Conservation (phyloP, 2,329 filamentous ascomycete genomes). For the Xylaria sp. region DNA sequence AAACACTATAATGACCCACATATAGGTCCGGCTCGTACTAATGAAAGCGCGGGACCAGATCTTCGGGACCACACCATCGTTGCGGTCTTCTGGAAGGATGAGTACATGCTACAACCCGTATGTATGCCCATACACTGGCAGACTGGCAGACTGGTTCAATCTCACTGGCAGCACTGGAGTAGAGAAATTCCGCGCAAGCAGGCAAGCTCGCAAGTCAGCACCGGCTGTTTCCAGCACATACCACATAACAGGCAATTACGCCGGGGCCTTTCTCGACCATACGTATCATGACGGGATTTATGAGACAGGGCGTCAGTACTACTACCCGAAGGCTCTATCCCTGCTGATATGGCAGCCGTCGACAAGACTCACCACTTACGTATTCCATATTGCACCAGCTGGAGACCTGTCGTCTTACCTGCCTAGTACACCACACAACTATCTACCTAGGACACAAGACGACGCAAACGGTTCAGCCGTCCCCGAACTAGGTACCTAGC, state of each 20-base stretch:
- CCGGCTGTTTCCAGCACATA: background rate
- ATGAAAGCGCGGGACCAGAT: slow-evolving; percentile 38
- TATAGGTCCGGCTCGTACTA: slow-evolving; percentile 29
- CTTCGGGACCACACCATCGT: slow-evolving; percentile 31
- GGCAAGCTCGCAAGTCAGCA: too few species aligned
- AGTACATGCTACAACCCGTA: too few species aligned
- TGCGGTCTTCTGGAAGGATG: slow-evolving; percentile 18
- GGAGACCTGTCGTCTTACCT: too few species aligned
- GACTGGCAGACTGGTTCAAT: too few species aligned
- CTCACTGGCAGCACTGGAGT: too few species aligned
- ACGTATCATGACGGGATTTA: background rate
- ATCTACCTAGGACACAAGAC: too few species aligned
- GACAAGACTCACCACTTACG: too few species aligned
- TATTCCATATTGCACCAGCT: too few species aligned
- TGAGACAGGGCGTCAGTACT: background rate
- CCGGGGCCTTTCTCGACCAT: background rate
- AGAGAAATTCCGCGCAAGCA: background rate
- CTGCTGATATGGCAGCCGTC: too few species aligned
- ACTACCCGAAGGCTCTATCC: background rate
- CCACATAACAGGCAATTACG: background rate
- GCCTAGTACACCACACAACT: too few species aligned
- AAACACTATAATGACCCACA: slow-evolving; percentile 21
- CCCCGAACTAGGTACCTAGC: slow-evolving; percentile 7
- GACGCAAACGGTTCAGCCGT: background rate
- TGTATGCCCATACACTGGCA: too few species aligned